Evolutionary conservation across 2,329 filamentous ascomycete genomes (phyloP).

Genomic region (Spiromastix sp.): DNA sequence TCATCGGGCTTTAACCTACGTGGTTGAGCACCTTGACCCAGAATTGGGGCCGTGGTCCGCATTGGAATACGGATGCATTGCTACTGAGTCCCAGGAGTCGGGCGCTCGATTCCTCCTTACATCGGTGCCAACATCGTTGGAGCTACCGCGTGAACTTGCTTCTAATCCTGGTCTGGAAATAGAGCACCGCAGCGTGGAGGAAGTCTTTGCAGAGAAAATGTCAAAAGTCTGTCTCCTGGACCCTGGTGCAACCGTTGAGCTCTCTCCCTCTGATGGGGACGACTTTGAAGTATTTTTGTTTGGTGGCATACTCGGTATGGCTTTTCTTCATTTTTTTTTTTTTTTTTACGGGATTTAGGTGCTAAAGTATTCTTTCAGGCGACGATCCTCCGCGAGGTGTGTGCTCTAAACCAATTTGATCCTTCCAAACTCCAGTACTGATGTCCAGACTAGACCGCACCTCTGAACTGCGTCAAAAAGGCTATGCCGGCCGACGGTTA

Average conservation of each 20-base stretch:
- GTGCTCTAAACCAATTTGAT: slow-evolving; percentile 18
- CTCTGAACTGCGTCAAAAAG: slow-evolving; percentile 88
- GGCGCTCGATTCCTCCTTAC: slow-evolving; percentile 69
- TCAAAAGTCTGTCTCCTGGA: slow-evolving; percentile 79
- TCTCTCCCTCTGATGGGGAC: slow-evolving; percentile 72
- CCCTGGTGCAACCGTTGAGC: slow-evolving; percentile 68
- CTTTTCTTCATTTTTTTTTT: no score
- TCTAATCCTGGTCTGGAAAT: slow-evolving; percentile 53
- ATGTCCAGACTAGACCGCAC: slow-evolving; percentile 61
- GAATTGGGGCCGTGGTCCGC: slow-evolving; percentile 92
- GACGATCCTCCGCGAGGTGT: slow-evolving; percentile 88
- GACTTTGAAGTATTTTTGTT: slow-evolving; percentile 87
- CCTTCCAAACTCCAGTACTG: slow-evolving; percentile 10
- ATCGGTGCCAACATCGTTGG: slow-evolving; percentile 60
- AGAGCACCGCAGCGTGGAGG: slow-evolving; percentile 70
- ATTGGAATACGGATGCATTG: slow-evolving; percentile 84
- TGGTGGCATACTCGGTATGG: slow-evolving; percentile 80
- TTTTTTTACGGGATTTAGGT: slow-evolving; percentile 2
- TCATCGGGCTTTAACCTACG: slow-evolving; percentile 50
- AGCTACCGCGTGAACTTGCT: slow-evolving; percentile 50
- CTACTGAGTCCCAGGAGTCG: slow-evolving; percentile 60
- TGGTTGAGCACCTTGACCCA: slow-evolving; percentile 92
- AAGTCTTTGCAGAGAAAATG: slow-evolving; percentile 63
- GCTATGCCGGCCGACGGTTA: slow-evolving; percentile 75
- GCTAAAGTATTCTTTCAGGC: slow-evolving; percentile 41